phyloP scores from a whole-genome alignment of 768 basidiomycete genomes.

The Boletus sensibilis region DNA sequence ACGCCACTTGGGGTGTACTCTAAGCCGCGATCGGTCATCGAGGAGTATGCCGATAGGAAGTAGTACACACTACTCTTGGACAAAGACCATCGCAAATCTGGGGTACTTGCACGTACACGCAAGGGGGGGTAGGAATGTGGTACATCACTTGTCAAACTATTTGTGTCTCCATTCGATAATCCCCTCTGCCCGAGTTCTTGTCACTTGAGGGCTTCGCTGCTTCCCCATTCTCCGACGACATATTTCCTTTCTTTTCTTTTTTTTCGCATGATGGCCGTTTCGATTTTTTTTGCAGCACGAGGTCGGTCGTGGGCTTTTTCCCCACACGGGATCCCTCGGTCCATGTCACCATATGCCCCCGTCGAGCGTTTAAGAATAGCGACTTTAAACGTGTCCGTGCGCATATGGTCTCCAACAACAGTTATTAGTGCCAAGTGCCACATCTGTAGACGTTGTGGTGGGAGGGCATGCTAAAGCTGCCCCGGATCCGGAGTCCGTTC shows the following conservation, averaged over 20 bases:
- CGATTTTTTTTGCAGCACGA: not conserved
- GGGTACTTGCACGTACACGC: not conserved
- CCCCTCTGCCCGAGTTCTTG: conserved; percentile 4
- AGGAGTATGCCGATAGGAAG: conserved; percentile 34
- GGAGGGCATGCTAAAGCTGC: not conserved
- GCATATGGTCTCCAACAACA: no score
- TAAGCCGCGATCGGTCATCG: conserved; percentile 47
- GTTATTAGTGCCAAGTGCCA: not conserved
- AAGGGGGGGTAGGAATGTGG: not conserved
- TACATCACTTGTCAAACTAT: not conserved
- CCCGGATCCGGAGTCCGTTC: no score
- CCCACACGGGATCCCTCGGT: not conserved
- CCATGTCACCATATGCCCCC: not conserved
- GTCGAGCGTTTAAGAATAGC: not conserved
- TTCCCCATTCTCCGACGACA: not conserved
- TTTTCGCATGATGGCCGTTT: not conserved
- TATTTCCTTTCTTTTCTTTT: not conserved
- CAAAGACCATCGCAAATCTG: conserved; percentile 2
- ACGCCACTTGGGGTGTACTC: conserved; percentile 40
- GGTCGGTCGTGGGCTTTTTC: not conserved
- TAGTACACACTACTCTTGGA: conserved; percentile 1
- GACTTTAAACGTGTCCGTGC: not conserved
- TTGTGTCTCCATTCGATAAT: not conserved
- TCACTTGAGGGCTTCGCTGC: not conserved
- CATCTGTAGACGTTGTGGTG: not conserved